phyloP scores from a whole-genome alignment of 2,329 filamentous ascomycete species.

The Colletotrichum theobromicola region DNA sequence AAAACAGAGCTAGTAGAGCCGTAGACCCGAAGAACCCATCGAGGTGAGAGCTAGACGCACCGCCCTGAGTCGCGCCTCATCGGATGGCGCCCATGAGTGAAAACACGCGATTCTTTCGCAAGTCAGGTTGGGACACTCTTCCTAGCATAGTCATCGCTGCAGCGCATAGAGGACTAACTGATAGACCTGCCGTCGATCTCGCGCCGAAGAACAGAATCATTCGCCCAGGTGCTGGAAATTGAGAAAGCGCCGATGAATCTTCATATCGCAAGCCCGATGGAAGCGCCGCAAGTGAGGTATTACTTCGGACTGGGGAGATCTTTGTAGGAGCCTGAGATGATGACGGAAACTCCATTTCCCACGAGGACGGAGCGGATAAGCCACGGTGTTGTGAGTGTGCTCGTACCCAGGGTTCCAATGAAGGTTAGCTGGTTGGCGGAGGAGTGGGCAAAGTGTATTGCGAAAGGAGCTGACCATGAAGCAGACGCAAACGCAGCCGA shows the following conservation, averaged over 20 bases:
- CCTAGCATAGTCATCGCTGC: not conserved
- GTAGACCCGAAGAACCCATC: not conserved
- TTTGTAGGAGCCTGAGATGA: not conserved
- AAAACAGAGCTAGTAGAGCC: not conserved
- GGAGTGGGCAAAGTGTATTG: not conserved
- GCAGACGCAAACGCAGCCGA: not conserved
- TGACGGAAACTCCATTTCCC: not conserved
- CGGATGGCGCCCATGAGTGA: not conserved
- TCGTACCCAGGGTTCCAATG: not conserved
- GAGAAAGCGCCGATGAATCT: not conserved
- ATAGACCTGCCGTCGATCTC: not conserved
- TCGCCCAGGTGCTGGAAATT: not conserved
- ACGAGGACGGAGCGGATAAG: not conserved
- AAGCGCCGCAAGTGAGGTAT: not conserved
- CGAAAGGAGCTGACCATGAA: not conserved
- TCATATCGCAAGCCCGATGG: not conserved
- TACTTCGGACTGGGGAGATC: not conserved
- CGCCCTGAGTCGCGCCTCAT: not conserved
- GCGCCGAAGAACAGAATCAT: not conserved
- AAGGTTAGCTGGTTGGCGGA: not conserved
- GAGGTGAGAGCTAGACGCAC: not conserved
- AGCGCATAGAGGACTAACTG: not conserved
- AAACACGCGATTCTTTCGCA: not conserved
- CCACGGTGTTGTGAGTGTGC: not conserved
- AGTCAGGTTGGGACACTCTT: not conserved